These are phyloP conservation scores for Pisolithus marmoratus DNA, from an alignment of 768 basidiomycete genomes.

Conservation along the genomic window DNA sequence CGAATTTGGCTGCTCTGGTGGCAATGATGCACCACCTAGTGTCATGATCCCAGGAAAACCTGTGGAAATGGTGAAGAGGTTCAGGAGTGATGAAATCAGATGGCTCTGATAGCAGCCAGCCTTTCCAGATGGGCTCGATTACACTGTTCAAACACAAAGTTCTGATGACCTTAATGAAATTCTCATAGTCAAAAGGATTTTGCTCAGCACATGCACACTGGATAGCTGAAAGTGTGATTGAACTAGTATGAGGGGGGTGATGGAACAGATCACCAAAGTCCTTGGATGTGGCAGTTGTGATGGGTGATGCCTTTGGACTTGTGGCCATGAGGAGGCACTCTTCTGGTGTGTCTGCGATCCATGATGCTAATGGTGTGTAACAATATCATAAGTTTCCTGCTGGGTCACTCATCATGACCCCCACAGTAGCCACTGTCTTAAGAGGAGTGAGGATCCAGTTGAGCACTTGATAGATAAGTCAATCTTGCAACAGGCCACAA, in stretches of 20 bases:
- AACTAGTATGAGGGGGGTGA: slow-evolving; percentile 20
- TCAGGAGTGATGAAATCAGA: slow-evolving; percentile 31
- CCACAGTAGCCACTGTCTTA: slow-evolving; percentile 11
- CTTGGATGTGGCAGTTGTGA: slow-evolving; percentile 25
- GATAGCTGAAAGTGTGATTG: slow-evolving; percentile 19
- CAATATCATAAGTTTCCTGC: slow-evolving; percentile 10
- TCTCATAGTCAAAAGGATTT: slow-evolving; percentile 2
- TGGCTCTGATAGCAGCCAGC: slow-evolving; percentile 31
- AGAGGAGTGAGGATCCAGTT: slow-evolving; percentile 12
- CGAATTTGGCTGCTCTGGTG: slow-evolving; percentile 27
- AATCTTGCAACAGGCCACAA: slow-evolving; percentile 8
- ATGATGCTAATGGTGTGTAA: slow-evolving; percentile 20
- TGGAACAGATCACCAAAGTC: slow-evolving; percentile 26
- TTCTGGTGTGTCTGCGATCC: slow-evolving; percentile 15
- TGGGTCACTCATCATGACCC: slow-evolving; percentile 18
- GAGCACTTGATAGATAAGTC: slow-evolving; percentile 16
- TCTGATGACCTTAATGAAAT: slow-evolving; percentile 1
- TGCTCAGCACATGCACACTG: background rate
- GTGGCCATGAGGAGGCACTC: background rate
- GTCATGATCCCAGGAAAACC: slow-evolving; percentile 35
- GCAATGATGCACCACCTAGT: slow-evolving; percentile 32
- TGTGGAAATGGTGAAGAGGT: slow-evolving; percentile 36
- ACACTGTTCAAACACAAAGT: slow-evolving; percentile 4
- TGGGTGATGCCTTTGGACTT: slow-evolving; percentile 23
- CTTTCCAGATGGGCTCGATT: slow-evolving; percentile 28